A percentile compares a stretch with the other conserved stretches of the same genome.
phyloP scores from a whole-genome alignment of 345 rosid species.

The Fremontodendron californicum region DNA sequence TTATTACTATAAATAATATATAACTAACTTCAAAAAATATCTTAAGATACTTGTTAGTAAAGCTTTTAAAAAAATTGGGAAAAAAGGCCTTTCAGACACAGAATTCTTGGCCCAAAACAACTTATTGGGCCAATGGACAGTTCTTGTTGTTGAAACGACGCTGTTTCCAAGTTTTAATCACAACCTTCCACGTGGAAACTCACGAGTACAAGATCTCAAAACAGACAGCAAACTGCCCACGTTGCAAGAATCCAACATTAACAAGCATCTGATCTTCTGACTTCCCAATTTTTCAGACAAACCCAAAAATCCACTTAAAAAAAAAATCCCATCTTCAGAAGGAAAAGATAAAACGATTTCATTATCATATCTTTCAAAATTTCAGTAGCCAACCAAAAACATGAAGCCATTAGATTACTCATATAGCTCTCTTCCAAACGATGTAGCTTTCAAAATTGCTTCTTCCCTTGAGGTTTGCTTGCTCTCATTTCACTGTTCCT shows the following conservation, averaged over 20 bases:
- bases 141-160: neutral
- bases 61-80: too few relatives aligned
- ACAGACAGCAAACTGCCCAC: neutral
- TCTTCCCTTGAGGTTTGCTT: slow-evolving; percentile 51
- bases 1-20: too few relatives aligned
- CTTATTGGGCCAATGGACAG: neutral
- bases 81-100: neutral
- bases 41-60: too few relatives aligned
- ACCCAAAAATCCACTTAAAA: neutral
- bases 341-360: neutral
- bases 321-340: neutral
- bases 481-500: neutral
- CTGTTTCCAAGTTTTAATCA: neutral
- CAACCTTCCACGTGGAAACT: neutral
- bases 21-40: too few relatives aligned
- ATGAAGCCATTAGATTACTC: slow-evolving; percentile 27
- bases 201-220: neutral
- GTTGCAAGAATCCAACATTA: neutral
- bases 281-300: neutral
- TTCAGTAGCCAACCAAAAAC: neutral
- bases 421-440: slow-evolving; percentile 44
- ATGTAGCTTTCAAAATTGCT: slow-evolving; percentile 54
- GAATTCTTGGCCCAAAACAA: neutral
- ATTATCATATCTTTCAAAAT: neutral
- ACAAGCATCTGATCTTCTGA: neutral